These are phyloP conservation scores for Asparagopsis taxiformis DNA, from an alignment of 31 red algal species.

Conservation along the genomic window DNA sequence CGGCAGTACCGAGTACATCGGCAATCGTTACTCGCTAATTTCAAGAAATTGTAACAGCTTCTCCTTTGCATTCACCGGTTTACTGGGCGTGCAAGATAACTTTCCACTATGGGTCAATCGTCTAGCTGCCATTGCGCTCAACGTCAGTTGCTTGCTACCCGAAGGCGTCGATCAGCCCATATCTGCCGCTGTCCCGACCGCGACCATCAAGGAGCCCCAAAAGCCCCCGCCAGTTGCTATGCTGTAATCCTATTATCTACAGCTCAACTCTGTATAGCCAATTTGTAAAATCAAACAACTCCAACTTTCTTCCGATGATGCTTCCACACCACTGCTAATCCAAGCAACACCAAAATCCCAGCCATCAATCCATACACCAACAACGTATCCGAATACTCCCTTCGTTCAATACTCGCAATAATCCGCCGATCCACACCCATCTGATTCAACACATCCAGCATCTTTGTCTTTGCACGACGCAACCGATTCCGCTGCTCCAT, in stretches of 20 bases:
- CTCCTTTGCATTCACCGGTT: conserved; percentile 19
- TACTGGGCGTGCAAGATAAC: conserved; percentile 28
- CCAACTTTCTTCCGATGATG: conserved; percentile 14
- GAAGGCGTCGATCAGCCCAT: conserved; percentile 42
- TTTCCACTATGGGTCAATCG: conserved; percentile 66
- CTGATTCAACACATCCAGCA: conserved; percentile 50
- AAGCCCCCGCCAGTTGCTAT: conserved; percentile 42
- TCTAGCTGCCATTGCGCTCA: conserved; percentile 49
- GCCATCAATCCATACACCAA: conserved; percentile 50
- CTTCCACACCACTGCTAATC: conserved; percentile 38
- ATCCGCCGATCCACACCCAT: conserved; percentile 39
- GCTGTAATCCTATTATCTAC: conserved; percentile 6
- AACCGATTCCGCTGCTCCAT: conserved; percentile 34
- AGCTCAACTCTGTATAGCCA: neutral
- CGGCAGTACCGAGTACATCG: conserved; percentile 41
- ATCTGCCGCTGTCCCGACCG: conserved; percentile 9
- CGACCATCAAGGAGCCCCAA: conserved; percentile 38
- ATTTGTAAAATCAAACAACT: neutral
- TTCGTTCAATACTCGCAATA: conserved; percentile 58
- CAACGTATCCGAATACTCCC: conserved; percentile 39
- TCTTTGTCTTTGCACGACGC: conserved; percentile 16
- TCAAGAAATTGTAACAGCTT: conserved; percentile 60
- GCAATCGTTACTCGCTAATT: conserved; percentile 55
- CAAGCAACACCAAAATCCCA: conserved; percentile 34
- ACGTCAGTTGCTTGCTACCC: conserved; percentile 46